Evolutionary conservation across 140 eudicot species (phyloP), one percentile per base, ranked within the genome.

Genomic region (Oenanthe javanica): DNA sequence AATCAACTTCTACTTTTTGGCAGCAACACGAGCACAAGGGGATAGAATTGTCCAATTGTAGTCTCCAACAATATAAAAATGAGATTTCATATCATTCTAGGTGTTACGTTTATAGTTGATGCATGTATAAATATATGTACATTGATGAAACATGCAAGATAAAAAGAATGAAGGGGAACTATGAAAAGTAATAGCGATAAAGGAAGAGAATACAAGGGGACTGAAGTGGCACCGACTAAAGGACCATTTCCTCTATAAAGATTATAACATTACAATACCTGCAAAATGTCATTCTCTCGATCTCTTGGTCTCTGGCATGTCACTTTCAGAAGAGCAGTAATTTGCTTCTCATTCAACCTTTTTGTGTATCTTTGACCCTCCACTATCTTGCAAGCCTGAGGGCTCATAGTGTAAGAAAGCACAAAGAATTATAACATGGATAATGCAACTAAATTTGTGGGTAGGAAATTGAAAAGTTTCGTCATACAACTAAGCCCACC

Each of bases 251-350:
- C n/a, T n/a, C n/a, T n/a, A 31, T 36, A 67, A 13, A 67, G 19
- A 31, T 61, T 52, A 18, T 14, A 76, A 13, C 54, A 67, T 74
- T 40, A 77, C 64, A 1, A 25, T 79, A 89, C 93, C 93, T 89
- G 93, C 85, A 89, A 71, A 63, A 91, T 91, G 69, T 89, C 94
- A 82, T 85, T 86, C 84, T 91, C 97, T 42, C 92, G 91, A 55
- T 91, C 92, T 80, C 86, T 81, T 45, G 97, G 97, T 80, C 97
- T 84, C 70, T 90, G 91, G 84, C 97, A 91, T 50, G 97, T 91
- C 63, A 91, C 92, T 83, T 89, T 91, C 49, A 91, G 79, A 66
- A 91, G 87, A 69, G 94, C 79, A 36, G 97, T 87, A 75, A 91
- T 91, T 84, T 91, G 97, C 84, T 89, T 91, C 72, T 91, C 97